Evolutionary conservation across 768 basidiomycete genomes (phyloP).

Genomic region (Mrakia blollopis): DNA sequence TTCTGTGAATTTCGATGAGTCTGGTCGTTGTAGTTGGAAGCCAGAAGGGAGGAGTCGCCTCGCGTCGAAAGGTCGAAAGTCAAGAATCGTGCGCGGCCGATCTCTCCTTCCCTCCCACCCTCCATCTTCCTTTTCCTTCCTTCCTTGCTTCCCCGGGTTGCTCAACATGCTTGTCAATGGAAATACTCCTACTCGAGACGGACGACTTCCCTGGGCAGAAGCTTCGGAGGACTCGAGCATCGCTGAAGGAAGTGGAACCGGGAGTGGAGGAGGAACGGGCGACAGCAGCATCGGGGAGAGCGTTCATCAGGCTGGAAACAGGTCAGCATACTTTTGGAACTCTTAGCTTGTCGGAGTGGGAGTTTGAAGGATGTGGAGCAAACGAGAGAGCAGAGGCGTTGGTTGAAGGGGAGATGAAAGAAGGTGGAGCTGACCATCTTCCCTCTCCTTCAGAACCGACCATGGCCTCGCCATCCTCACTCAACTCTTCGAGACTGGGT

Average conservation of each 20-base stretch:
- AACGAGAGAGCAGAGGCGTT: background rate
- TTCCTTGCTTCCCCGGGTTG: background rate
- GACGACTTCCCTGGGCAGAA: background rate
- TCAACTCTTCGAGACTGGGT: background rate
- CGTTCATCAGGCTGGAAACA: no score
- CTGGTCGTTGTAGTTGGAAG: background rate
- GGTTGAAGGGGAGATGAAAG: background rate
- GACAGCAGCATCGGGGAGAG: background rate
- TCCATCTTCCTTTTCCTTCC: background rate
- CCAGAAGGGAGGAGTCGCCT: background rate
- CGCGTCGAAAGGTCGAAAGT: conserved; percentile 4
- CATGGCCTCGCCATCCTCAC: background rate
- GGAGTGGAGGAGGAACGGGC: background rate
- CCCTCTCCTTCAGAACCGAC: background rate
- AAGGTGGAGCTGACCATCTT: background rate
- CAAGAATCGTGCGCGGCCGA: background rate
- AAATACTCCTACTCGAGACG: background rate
- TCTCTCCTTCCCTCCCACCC: background rate
- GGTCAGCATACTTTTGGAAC: background rate
- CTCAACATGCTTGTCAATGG: background rate
- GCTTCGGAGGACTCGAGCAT: background rate
- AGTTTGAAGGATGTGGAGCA: background rate
- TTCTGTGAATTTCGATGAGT: background rate
- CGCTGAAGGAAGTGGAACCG: background rate
- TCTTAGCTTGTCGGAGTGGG: background rate